These are phyloP conservation scores for Chaetomiaceae sp. DNA, from an alignment of 2,329 filamentous ascomycete species.

Conservation along the genomic window DNA sequence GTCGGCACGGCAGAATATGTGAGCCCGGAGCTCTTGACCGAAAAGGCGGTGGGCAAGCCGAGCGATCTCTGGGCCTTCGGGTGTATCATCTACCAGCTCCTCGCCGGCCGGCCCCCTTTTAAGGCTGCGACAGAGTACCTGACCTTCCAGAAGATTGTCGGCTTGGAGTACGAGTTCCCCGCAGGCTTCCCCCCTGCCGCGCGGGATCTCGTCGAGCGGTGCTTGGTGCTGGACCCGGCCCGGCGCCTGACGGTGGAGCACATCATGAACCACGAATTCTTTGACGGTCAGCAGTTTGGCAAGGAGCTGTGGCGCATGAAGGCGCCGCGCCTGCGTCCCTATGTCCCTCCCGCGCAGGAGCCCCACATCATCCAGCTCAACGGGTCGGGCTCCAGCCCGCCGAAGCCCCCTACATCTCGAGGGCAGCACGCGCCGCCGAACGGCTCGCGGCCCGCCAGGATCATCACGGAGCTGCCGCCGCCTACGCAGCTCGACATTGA, in stretches of 20 bases:
- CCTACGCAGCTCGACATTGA: conserved; percentile 96
- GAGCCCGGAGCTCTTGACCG: conserved; percentile 91
- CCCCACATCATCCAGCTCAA: conserved; percentile 71
- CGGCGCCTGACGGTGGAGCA: conserved; percentile 87
- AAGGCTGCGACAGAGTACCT: conserved; percentile 94
- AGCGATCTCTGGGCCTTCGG: conserved; percentile 98
- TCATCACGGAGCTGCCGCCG: conserved; percentile 94
- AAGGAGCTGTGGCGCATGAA: conserved; percentile 83
- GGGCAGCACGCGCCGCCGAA: conserved; percentile 39
- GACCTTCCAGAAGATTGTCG: conserved; percentile 97
- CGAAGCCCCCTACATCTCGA: conserved; percentile 32
- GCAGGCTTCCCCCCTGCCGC: conserved; percentile 80
- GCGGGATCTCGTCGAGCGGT: conserved; percentile 82
- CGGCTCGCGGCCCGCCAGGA: conserved; percentile 62
- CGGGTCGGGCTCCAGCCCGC: conserved; percentile 39
- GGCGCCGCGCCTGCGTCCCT: conserved; percentile 80
- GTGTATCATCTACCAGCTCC: conserved; percentile 93
- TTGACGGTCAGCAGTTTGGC: conserved; percentile 81
- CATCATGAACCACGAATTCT: conserved; percentile 95
- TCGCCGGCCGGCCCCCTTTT: conserved; percentile 95
- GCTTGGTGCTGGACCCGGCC: conserved; percentile 82
- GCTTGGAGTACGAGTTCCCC: conserved; percentile 90
- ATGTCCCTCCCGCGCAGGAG: conserved; percentile 71
- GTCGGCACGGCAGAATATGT: conserved; percentile 98
- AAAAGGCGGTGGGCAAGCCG: conserved; percentile 95